Evolutionary conservation across 768 basidiomycete genomes (phyloP).

Genomic region (Tulasnella sp.): DNA sequence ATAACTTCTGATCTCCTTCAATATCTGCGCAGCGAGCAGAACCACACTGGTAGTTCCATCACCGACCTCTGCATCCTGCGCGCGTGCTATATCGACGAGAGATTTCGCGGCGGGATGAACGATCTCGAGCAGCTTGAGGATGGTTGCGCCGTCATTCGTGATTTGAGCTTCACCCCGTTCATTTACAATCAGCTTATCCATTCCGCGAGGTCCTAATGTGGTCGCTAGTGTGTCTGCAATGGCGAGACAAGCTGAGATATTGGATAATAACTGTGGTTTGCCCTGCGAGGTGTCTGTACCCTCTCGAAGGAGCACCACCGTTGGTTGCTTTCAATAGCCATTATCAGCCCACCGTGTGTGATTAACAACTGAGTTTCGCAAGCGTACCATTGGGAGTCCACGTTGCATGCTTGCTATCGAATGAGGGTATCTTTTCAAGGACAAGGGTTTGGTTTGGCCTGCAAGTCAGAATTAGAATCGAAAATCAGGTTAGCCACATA

Average conservation of each 20-base stretch:
- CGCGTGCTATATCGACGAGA: constrained; percentile 95
- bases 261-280: constrained; percentile 82
- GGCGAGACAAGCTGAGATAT: constrained; percentile 93
- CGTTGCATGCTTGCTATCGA: constrained; percentile 53
- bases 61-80: constrained; percentile 96
- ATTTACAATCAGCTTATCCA: constrained; percentile 96
- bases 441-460: too few species aligned
- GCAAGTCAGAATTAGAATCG: too few species aligned
- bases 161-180: constrained; percentile 95
- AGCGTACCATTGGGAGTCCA: constrained; percentile 60
- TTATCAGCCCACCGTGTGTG: constrained; percentile 9
- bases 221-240: constrained; percentile 84
- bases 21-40: constrained; percentile 81
- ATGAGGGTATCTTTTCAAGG: too few species aligned
- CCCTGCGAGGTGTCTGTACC: constrained; percentile 96
- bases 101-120: constrained; percentile 96
- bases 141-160: constrained; percentile 98
- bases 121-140: constrained; percentile 93
- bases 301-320: constrained; percentile 90
- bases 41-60: constrained; percentile 98
- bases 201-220: constrained; percentile 95
- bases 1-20: constrained; percentile 84
- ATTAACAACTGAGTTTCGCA: background rate
- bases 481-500: too few species aligned
- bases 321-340: constrained; percentile 66